These are phyloP conservation scores for Eucalyptus albens DNA, from an alignment of 345 rosid genomes.

Conservation along the genomic window DNA sequence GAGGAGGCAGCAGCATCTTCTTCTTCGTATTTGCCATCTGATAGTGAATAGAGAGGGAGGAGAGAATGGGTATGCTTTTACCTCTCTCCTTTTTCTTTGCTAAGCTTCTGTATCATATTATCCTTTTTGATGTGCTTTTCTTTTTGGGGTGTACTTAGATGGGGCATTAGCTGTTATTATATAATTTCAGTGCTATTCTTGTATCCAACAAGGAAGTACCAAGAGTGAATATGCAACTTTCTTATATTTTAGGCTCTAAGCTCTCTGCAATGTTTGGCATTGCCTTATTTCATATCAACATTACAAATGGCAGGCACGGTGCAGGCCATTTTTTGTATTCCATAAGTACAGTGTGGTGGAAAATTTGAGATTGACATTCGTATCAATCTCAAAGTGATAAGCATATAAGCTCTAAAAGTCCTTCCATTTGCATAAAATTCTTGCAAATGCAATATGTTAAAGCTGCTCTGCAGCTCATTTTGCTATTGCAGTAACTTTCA, in stretches of 20 bases:
- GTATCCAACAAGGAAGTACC: slow-evolving; percentile 1
- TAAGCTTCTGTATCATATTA: neutral
- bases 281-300: neutral
- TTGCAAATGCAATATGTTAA: neutral
- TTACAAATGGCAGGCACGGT: neutral
- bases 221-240: neutral
- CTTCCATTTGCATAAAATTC: neutral
- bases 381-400: neutral
- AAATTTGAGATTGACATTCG: neutral
- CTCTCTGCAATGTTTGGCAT: neutral
- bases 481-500: neutral
- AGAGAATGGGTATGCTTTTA: slow-evolving; percentile 17
- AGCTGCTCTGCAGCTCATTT: neutral
- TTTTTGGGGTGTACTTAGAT: neutral
- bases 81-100: neutral
- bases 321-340: neutral
- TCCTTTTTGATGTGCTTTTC: slow-evolving; percentile 9
- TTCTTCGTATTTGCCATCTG: slow-evolving; percentile 46
- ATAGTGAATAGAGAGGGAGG: slow-evolving; percentile 35
- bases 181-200: slow-evolving; percentile 1
- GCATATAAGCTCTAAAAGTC: neutral
- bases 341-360: neutral
- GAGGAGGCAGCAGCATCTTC: slow-evolving; percentile 22
- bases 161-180: neutral
- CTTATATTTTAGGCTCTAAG: neutral